Evolutionary conservation across 2,329 filamentous ascomycete genomes (phyloP).

Genomic region (Fusarium tricinctum): DNA sequence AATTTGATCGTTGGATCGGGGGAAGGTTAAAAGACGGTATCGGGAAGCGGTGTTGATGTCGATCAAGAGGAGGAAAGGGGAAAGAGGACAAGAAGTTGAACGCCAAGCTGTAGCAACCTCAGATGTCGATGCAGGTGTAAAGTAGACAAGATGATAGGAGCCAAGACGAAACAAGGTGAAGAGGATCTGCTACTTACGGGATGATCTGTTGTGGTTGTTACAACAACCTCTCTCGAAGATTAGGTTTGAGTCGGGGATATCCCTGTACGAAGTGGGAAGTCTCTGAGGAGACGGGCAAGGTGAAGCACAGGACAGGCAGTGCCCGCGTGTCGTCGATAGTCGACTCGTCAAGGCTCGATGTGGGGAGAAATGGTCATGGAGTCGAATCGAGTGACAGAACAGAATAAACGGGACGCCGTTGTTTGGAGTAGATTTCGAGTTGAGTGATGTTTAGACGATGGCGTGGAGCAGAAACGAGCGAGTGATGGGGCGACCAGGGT

Average conservation of each 20-base stretch:
- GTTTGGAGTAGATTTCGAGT: constrained; percentile 46
- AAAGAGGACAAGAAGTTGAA: constrained; percentile 22
- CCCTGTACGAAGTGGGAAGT: constrained; percentile 47
- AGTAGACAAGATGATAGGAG: constrained; percentile 12
- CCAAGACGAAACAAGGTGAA: constrained; percentile 19
- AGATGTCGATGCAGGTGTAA: constrained; percentile 16
- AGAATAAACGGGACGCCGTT: constrained; percentile 39
- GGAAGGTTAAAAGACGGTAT: constrained; percentile 20
- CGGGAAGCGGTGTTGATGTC: constrained; percentile 34
- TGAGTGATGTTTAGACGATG: constrained; percentile 31
- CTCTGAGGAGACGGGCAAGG: constrained; percentile 47
- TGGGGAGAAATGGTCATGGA: constrained; percentile 43
- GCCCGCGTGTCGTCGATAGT: constrained; percentile 29
- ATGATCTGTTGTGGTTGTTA: constrained; percentile 48
- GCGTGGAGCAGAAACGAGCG: constrained; percentile 44
- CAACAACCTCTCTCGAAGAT: constrained; percentile 42
- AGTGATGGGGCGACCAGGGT: constrained; percentile 39
- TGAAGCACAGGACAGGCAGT: constrained; percentile 39
- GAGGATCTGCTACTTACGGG: constrained; percentile 43
- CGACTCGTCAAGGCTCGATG: constrained; percentile 38
- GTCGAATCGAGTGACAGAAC: constrained; percentile 29
- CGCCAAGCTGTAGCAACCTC: constrained; percentile 24
- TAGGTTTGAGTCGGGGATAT: constrained; percentile 46
- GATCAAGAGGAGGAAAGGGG: constrained; percentile 36
- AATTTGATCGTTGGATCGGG: constrained; percentile 33